Base-by-base conservation (phyloP, 1,139 yeast genomes). In the Zygotorulaspora mrakii region DNA sequence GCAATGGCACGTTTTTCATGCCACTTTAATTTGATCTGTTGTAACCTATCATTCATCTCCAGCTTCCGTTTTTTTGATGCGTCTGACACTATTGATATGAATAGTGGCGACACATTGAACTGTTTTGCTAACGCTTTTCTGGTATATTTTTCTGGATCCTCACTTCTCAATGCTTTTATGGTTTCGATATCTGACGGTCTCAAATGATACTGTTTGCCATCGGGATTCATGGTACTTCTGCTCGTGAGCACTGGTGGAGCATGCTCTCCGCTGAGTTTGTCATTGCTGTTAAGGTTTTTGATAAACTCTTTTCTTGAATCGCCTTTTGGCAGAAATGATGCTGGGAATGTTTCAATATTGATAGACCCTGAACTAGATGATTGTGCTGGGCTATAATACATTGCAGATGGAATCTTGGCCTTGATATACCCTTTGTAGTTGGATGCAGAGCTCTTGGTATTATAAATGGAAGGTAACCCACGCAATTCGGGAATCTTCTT, bases 101-200 rank as follows among this genome's bases (percentile, higher is more conserved):
- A 77, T 42, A 70, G 62, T 38, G 73, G 73, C 5, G 80, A 69
- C 32, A 80, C 77, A 14, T 67, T 67, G 57, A 75, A 89, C 61
- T 81, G 73, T 46, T 72, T 69, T 21, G 88, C 87, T 45, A 89
- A 70, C 20, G 73, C 76, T 44, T 76, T 73, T 51, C 88, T 73
- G 12, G 91, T 78, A 79, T 87, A 79, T 42, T 63, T 66, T 24
- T 62, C 66, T 0, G 91, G 91, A 49, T 87, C 80, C 34, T 70
- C 63, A 13, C 60, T 51, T 62, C 96, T 77, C 54, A 86, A 68
- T 31, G 66, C 54, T 50, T 72, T 75, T 46, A 89, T 81, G 62
- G 85, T 79, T 25, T 58, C 61, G 17, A 83, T 79, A 10, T 80
- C 77, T 20, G 71, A 76, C 9, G 79, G 77, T 1, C 79, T 74